Base-by-base conservation (phyloP, 306 rosid genomes). In the Medicago ruthenica region DNA sequence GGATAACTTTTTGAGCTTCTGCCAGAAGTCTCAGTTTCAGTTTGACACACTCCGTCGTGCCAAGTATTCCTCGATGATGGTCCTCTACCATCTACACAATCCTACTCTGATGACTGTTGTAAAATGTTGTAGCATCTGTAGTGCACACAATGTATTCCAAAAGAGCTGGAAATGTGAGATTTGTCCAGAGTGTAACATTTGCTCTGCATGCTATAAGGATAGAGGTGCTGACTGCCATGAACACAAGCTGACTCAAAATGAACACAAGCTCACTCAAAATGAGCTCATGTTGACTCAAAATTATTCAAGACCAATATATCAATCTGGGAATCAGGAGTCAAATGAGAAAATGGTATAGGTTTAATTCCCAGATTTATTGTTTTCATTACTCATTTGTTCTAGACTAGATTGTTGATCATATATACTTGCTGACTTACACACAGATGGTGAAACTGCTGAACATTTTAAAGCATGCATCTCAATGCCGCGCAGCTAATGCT, bases 1-100 rank as follows among this genome's bases (percentile, higher is more conserved):
- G 80, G 39, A 51, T 15, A 65, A 61, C 50, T 81, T 91, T 74
- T 72, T 87, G 85, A 82, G 51, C 73, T 85, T 81, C 66, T 91
- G 92, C 50, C 84, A 84, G 47, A 77, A 70, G 39, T 84, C 85
- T 16, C 81, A 37, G 45, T 80, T 82, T 73, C 92, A 89, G 62
- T 88, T 86, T 76, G 93, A 88, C 76, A 80, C 92, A 11, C 89
- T 84, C 53, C 89, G 90, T 36, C 85, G 83, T 69, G 96, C 93
- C 17, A 89, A 88, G 89, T 82, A 87, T 83, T 86, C 97, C 48
- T 74, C 93, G 53, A 84, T 85, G 82, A 89, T 85, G 87, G 81
- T 86, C 69, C 77, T 89, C 20, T 40, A 85, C 66, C 76, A 86
- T 78, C 84, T 89, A 8, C 80, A 4, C 24, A 73, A 16, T 65